These are phyloP conservation scores for Leccinum imitatum DNA, from an alignment of 768 basidiomycete species.

Conservation along the genomic window DNA sequence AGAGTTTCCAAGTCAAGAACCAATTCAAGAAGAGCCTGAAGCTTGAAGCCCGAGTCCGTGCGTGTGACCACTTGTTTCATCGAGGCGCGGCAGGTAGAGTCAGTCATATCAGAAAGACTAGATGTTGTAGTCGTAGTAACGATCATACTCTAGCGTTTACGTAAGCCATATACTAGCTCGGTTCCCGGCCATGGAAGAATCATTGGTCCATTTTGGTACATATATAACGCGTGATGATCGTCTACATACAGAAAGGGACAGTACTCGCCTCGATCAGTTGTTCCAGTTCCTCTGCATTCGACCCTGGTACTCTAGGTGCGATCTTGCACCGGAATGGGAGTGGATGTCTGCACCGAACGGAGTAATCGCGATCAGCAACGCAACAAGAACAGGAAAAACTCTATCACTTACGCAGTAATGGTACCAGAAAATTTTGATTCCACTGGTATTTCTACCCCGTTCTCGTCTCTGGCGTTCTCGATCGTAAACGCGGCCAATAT, in stretches of 20 bases:
- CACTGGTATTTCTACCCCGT: slow-evolving; percentile 21
- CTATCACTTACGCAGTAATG: slow-evolving; percentile 13
- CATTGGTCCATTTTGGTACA: background rate
- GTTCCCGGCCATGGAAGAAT: background rate
- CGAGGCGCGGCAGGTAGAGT: background rate
- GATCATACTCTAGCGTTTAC: background rate
- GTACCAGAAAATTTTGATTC: slow-evolving; percentile 10
- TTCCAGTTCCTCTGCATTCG: slow-evolving; percentile 11
- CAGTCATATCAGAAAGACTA: background rate
- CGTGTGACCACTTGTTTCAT: background rate
- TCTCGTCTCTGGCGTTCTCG: slow-evolving; percentile 16
- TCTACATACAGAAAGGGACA: slow-evolving; percentile 1
- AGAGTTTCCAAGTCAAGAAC: no score
- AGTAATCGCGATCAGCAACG: slow-evolving; percentile 1
- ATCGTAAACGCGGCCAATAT: slow-evolving; percentile 21
- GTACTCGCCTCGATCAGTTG: slow-evolving; percentile 15
- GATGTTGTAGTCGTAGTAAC: background rate
- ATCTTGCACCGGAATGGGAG: slow-evolving; percentile 19
- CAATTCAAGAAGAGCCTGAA: no score
- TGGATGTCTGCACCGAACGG: slow-evolving; percentile 8
- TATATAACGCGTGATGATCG: background rate
- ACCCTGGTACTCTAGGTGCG: slow-evolving; percentile 9
- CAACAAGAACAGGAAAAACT: background rate
- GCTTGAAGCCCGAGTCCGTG: no score
- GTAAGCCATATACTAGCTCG: background rate